Conservation (phyloP, 768 basidiomycete species). For the Suillus spraguei region DNA sequence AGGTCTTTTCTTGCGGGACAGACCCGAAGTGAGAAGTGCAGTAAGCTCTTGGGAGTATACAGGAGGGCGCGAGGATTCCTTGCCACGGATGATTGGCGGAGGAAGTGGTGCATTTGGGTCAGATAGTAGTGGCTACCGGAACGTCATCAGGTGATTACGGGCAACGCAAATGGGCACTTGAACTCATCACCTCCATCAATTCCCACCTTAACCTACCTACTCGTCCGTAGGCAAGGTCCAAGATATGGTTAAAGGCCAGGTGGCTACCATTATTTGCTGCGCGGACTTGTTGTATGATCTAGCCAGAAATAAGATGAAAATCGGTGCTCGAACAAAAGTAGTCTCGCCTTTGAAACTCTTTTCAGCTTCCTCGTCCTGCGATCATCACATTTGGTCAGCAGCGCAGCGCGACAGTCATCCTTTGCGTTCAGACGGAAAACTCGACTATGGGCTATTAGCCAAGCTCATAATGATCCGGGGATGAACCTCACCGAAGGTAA, state of each 20-base stretch:
- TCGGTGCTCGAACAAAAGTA: constrained; percentile 7
- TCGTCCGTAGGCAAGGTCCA: constrained; percentile 76
- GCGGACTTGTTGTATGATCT: constrained; percentile 59
- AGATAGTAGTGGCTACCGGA: constrained; percentile 54
- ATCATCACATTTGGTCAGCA: constrained; percentile 33
- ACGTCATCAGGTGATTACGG: constrained; percentile 13
- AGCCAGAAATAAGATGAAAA: constrained; percentile 10
- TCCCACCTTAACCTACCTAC: constrained; percentile 72
- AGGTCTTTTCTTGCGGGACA: constrained; percentile 49
- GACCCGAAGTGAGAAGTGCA: constrained; percentile 58
- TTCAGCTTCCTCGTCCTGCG: constrained; percentile 46
- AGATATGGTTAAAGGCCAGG: constrained; percentile 55
- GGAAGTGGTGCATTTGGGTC: constrained; percentile 45
- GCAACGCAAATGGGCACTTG: constrained; percentile 5
- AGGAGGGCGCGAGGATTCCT: constrained; percentile 63
- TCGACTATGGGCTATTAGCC: constrained; percentile 41
- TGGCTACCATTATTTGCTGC: constrained; percentile 53
- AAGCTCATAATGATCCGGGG: too few relatives aligned
- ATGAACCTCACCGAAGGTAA: constrained; percentile 45
- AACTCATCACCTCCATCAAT: constrained; percentile 55
- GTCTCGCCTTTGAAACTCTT: constrained; percentile 52
- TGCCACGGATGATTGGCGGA: constrained; percentile 51
- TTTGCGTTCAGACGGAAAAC: constrained; percentile 64
- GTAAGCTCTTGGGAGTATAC: constrained; percentile 62
- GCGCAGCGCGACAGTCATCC: constrained; percentile 58